Evolutionary conservation across 2,329 filamentous ascomycete genomes (phyloP).

Genomic region (Elsinoe fawcettii): DNA sequence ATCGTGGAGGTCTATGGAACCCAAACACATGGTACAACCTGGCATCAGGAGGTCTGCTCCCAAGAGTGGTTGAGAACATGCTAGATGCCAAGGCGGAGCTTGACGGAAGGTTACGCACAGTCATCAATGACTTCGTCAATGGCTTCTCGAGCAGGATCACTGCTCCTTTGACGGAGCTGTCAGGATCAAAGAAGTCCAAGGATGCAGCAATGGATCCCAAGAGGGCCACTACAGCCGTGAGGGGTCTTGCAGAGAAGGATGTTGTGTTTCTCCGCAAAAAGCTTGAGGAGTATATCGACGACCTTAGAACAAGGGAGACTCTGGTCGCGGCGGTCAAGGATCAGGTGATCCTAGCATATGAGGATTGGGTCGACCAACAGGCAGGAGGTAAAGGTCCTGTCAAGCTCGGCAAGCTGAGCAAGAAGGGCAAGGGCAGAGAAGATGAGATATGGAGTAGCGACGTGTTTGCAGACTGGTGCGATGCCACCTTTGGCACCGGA

Average conservation of each 20-base stretch:
- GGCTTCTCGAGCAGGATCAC: conserved; percentile 52
- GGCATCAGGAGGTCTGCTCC: conserved; percentile 46
- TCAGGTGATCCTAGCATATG: conserved; percentile 54
- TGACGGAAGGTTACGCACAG: conserved; percentile 53
- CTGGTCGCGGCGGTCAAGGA: conserved; percentile 59
- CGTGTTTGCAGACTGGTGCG: conserved; percentile 56
- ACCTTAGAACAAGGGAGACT: conserved; percentile 57
- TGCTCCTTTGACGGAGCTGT: conserved; percentile 33
- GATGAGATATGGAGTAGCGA: conserved; percentile 59
- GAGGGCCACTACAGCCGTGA: conserved; percentile 37
- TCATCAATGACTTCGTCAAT: conserved; percentile 60
- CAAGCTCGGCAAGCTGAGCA: conserved; percentile 28
- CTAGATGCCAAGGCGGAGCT: conserved; percentile 62
- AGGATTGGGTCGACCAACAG: conserved; percentile 54
- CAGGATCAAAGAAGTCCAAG: conserved; percentile 20
- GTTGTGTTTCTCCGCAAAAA: conserved; percentile 49
- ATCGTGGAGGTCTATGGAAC: conserved; percentile 59
- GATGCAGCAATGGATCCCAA: conserved; percentile 17
- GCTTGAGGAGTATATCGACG: conserved; percentile 56
- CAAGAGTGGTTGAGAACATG: conserved; percentile 63
- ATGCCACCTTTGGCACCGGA: conserved; percentile 51
- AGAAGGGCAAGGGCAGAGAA: conserved; percentile 53
- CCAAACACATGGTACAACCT: conserved; percentile 54
- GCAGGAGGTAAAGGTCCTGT: conserved; percentile 30
- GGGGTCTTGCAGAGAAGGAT: conserved; percentile 50